These are phyloP conservation scores for Chaetomiaceae sp. DNA, from an alignment of 2,329 filamentous ascomycete genomes.

Conservation along the genomic window DNA sequence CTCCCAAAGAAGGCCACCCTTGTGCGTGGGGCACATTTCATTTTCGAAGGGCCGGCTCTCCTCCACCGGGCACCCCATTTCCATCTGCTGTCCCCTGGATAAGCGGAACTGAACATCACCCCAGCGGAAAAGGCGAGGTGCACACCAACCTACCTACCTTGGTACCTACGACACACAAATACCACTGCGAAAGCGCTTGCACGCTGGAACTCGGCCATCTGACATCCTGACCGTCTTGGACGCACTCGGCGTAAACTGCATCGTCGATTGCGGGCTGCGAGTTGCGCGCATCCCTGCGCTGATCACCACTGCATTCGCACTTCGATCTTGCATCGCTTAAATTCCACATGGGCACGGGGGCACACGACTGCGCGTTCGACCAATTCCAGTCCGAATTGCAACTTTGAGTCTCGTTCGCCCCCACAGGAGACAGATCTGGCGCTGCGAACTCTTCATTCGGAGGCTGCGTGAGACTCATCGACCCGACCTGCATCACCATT, in stretches of 20 bases:
- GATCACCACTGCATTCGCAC: not conserved
- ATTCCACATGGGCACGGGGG: constrained; percentile 18
- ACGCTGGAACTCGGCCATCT: too few species aligned
- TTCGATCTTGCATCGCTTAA: not conserved
- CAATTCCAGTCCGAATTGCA: constrained; percentile 1
- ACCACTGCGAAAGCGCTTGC: too few species aligned
- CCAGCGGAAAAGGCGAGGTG: not conserved
- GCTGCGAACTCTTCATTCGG: not conserved
- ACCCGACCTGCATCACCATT: too few species aligned
- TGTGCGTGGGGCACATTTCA: not conserved
- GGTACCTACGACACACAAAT: too few species aligned
- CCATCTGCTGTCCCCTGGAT: constrained; percentile 11
- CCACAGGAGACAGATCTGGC: not conserved
- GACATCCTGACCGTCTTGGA: not conserved
- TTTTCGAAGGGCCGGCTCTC: constrained; percentile 5
- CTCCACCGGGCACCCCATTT: constrained; percentile 7
- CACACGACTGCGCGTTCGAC: constrained; percentile 11
- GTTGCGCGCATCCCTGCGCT: not conserved
- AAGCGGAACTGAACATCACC: not conserved
- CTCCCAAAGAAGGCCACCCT: not conserved
- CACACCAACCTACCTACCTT: not conserved
- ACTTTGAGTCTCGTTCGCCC: too few species aligned
- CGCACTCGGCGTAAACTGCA: too few species aligned
- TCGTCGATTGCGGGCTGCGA: not conserved
- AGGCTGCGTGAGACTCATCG: constrained; percentile 2